Evolutionary conservation across 2,329 filamentous ascomycete genomes (phyloP).

Genomic region (Cordyceps cicadae): DNA sequence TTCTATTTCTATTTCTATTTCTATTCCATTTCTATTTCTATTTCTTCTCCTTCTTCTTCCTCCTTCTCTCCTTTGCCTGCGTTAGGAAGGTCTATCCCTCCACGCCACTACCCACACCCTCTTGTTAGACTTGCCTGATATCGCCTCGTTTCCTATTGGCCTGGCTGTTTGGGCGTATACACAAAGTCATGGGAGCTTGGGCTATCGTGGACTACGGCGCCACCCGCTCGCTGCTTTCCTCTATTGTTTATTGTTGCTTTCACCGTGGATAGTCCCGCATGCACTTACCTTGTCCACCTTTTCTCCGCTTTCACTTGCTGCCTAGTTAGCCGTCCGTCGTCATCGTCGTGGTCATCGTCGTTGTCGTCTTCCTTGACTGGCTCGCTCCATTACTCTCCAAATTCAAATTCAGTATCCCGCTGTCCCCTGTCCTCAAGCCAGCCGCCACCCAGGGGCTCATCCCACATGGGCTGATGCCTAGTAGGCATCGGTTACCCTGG

Average conservation of each 20-base stretch:
- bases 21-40: too few relatives aligned
- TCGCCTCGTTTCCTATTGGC: neutral
- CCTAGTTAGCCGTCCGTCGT: neutral
- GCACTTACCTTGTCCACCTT: neutral
- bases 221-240: neutral
- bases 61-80: neutral
- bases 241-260: neutral
- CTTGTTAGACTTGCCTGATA: neutral
- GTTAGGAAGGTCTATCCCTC: constrained; percentile 4
- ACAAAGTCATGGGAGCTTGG: neutral
- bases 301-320: neutral
- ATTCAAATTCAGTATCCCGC: constrained; percentile 10
- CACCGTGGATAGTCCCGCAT: neutral
- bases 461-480: neutral
- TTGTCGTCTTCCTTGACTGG: neutral
- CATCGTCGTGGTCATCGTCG: neutral
- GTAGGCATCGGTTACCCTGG: neutral
- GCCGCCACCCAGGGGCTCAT: neutral
- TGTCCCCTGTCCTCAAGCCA: neutral
- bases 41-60: neutral
- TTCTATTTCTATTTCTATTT: neutral
- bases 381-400: neutral
- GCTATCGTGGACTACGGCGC: neutral
- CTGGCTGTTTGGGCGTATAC: neutral
- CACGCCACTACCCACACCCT: neutral